Evolutionary conservation across 129 eudicot species (phyloP), one percentile per base, ranked within the genome.

Genomic region (Tanacetum coccineum): DNA sequence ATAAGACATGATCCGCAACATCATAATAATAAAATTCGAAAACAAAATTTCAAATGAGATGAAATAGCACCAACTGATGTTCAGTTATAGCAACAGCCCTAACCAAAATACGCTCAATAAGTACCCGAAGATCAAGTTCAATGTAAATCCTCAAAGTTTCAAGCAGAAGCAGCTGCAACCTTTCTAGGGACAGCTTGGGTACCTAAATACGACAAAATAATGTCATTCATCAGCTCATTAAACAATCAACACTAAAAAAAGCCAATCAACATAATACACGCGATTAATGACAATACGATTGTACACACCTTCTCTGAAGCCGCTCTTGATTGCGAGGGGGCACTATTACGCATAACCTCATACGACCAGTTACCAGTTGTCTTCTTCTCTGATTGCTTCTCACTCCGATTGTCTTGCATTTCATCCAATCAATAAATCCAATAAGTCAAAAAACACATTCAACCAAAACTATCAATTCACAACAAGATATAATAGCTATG

Each of bases 311-410:
- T 85, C 90, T 73, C 84, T 85, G 74, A 85, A 85, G 25, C 71
- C 71, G 69, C 80, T 78, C 84, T 85, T 85, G 82, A 85, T 87
- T 68, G 26, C 87, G 79, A 25, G 90, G n/a, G n/a, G n/a, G 90
- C 28, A 81, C 64, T n/a, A 76, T 85, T 40, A 52, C 90, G 90
- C 11, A 85, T 78, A 60, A 79, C 82, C 84, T 85, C 90, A 85
- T 85, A 10, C 90, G 84, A 26, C 90, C 90, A 40, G 87, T 85
- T n/a, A 49, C 90, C 90, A 1, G 90, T 85, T 9, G 90, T 85
- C 84, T 85, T 85, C 80, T 81, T 72, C 32, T n/a, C 81, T 51
- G 52, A 81, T 81, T 18, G 81, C 85, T 81, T 81, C 64, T 30
- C 79, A 40, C 85, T 76, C 85, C 85, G 76, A 66, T 81, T 81